Base-by-base conservation (phyloP, 257 asterid species). In the Fraxinus quadrangulata region DNA sequence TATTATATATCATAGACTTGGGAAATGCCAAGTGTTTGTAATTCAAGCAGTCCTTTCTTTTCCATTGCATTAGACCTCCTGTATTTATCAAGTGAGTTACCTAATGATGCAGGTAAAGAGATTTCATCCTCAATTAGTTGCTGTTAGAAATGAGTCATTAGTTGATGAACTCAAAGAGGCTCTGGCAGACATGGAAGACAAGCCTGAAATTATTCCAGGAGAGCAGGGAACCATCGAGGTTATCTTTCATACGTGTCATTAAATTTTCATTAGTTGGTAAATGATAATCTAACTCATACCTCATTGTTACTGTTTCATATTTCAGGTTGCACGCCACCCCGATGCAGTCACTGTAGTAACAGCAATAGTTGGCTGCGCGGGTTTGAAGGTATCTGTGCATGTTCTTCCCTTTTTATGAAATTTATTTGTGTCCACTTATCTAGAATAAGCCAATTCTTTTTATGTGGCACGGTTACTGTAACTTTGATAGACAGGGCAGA, bases 281-380 rank as follows among this genome's bases (percentile, higher is more conserved):
- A 67, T 31, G 14, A 13, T 34, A 56, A 68, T 80, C 33, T 78
- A 70, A 73, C 69, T 73, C 14, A 12, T 14, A 75, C 78, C 40
- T 70, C 21, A 69, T 75, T 71, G 59, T 66, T 77, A 68, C 30
- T 51, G 65, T 19, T 36, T 66, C 21, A 75, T 72, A 37, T 78
- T 78, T 78, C 91, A 95, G 99, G 99, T 93, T 84, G 99, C 98
- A 5, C 96, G 98, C 16, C 99, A 96, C 81, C 94, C 96, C 0
- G 99, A 96, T 84, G 97, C 97, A 80, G 97, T 84, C 39, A 90
- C 97, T 28, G 98, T 93, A 33, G 99, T 96, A 77, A 96, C 99
- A 0, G 99, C 97, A 83, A 96, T 96, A 66, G 99, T 96, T 79
- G 99, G 98, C 36, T 96, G 98, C 72, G 99, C 99, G 2, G 99